Base-by-base conservation (phyloP, 2,329 filamentous ascomycete genomes). In the Chalara sp. region DNA sequence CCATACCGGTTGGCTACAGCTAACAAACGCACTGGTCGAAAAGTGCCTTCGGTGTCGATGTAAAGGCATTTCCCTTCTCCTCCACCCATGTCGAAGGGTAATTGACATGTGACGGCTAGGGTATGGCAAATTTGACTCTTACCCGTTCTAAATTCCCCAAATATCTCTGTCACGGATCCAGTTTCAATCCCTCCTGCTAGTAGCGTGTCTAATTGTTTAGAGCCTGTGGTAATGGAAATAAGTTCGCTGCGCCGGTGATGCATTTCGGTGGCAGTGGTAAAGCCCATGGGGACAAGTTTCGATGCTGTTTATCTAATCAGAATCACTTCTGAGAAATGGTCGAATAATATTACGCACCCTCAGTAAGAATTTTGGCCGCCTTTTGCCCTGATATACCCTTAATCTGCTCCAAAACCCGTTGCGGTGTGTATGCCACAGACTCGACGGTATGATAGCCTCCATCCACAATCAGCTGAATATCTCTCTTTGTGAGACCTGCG, bases 81-180 rank as follows among this genome's bases (percentile, higher is more conserved):
- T 50, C 93, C 93, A 48, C 93, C 95, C 92, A 97, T 97, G 65
- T 99, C 93, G 66, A 99, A 97, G 1, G 93, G 93, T 42, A 99
- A 70, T 69, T 99, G 93, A 66, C 95, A 99, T 44, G 93, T 99
- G 32, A 99, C 93, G 0, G 95, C 93, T n/a, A 99, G 77, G 0
- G 93, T 99, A 68, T 99, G 95, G 63, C 93, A 99, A 52, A 99
- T 92, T 70, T 99, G 93, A 74, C 90, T 96, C 73, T 99, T 99
- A 68, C 93, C 95, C 0, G 93, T 99, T 62, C 93, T 81, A 66
- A 99, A 99, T 69, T 99, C 93, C 65, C 93, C 93, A 65, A 99
- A 99, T 4, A 99, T 85, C 70, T 99, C 95, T 0, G 95, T 99
- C 49, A 99, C 95, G 6, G 91, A 97, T 43, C 95, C 95, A 0